phyloP scores from a whole-genome alignment of 352 stramenopile genomes.

The Pythium vanterpoolii region DNA sequence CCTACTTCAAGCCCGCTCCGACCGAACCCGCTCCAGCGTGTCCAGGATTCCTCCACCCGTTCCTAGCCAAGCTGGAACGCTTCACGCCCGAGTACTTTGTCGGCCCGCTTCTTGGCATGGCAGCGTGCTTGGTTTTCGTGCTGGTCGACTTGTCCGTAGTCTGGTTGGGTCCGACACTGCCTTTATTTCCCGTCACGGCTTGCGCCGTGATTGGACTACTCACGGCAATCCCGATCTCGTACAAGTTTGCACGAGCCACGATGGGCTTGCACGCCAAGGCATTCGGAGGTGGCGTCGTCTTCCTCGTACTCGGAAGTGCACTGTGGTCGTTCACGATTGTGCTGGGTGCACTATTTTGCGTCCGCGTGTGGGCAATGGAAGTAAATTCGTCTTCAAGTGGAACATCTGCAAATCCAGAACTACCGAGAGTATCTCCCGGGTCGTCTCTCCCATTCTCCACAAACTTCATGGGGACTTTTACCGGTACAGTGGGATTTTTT shows the following conservation, averaged over 20 bases:
- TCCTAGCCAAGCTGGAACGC: constrained; percentile 16
- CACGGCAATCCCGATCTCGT: constrained; percentile 47
- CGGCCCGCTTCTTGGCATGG: constrained; percentile 37
- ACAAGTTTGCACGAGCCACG: constrained; percentile 33
- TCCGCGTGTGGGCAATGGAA: constrained; percentile 39
- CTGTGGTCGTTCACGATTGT: constrained; percentile 62
- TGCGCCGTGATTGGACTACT: constrained; percentile 51
- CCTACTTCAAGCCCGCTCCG: constrained; percentile 29
- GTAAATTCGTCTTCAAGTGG: neutral
- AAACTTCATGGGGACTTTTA: constrained; percentile 47
- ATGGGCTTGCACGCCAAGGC: constrained; percentile 30
- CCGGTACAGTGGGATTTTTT: constrained; percentile 40
- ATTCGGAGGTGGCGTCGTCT: constrained; percentile 44
- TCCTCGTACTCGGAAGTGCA: constrained; percentile 44
- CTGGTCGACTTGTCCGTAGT: constrained; percentile 48
- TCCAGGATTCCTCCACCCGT: neutral
- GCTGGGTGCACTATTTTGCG: constrained; percentile 41
- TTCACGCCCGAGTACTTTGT: constrained; percentile 37
- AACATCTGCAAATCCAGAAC: neutral
- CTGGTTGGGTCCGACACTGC: constrained; percentile 37
- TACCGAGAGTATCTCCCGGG: neutral
- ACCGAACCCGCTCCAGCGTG: neutral
- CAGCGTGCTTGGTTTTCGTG: constrained; percentile 41
- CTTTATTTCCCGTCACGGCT: constrained; percentile 41
- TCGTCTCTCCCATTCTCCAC: constrained; percentile 15